Evolutionary conservation across 2,329 filamentous ascomycete genomes (phyloP), one percentile per base, ranked within the genome.

Genomic region (Aureobasidium namibiae): DNA sequence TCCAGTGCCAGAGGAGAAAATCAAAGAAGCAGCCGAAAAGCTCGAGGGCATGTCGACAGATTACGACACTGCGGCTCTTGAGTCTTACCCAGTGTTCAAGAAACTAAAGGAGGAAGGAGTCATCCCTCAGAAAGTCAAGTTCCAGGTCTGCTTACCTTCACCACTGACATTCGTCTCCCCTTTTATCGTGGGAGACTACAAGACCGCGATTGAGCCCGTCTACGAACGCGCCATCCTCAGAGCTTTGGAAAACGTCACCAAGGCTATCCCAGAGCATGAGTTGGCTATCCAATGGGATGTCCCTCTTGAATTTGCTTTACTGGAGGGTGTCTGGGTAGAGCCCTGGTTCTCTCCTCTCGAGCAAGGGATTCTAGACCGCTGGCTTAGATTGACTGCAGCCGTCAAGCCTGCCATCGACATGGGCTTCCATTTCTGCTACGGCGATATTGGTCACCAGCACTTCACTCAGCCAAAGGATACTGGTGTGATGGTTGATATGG

Each of bases 361-460:
- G 45, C 60, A 70, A 23, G 73, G 72, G 4, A 64, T 75, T 16
- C 62, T 73, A 9, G 65, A 70, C 6, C 67, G 74, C 13, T 62
- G 75, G 9, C 56, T 65, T 2, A 63, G 68, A 2, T 62, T 76
- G 58, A 66, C 69, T 7, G 62, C 64, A 8, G 63, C 64, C 9
- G 67, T 78, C 4, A 65, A 70, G 34, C 33, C 65, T 6, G 68
- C 71, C 61, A 72, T 78, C 1, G 69, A 75, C 39, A 46, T 79
- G 57, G 77, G 75, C 0, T 69, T 76, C 33, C 77, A 79, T 64
- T 68, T 79, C 21, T 80, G 78, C 66, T 79, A 79, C 63, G 77
- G 77, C 13, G 76, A 79, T 61, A 66, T 74, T 4, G 65, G 68
- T 1, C 76, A 78, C 64, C 65, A 67, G 52, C 76, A 78, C 64